These are phyloP conservation scores for Carpinus viminea DNA, from an alignment of 306 rosid species.

Conservation along the genomic window DNA sequence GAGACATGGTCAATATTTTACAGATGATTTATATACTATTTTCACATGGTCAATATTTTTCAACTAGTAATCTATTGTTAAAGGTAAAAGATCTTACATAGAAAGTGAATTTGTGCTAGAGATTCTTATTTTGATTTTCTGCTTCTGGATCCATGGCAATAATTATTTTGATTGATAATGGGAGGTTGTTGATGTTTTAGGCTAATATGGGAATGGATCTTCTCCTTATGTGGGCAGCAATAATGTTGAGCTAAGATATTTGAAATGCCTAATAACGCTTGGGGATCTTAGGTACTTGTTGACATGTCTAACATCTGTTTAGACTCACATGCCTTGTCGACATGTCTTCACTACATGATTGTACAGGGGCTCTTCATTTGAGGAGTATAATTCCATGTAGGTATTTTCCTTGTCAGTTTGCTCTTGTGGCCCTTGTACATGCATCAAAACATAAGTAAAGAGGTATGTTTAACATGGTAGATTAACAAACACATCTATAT, in stretches of 20 bases:
- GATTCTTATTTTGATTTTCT: slow-evolving; percentile 3
- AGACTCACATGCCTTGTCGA: not conserved
- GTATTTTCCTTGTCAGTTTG: not conserved
- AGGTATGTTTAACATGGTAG: not conserved
- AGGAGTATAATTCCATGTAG: not conserved
- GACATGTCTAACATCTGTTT: not conserved
- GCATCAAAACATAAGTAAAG: not conserved
- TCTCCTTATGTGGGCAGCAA: not conserved
- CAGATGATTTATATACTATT: not conserved
- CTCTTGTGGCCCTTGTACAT: not conserved
- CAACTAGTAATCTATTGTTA: slow-evolving; percentile 2
- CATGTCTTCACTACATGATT: not conserved
- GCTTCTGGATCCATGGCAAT: not conserved
- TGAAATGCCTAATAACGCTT: not conserved
- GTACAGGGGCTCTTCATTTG: not conserved
- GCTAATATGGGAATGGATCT: not conserved
- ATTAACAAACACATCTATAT: not conserved
- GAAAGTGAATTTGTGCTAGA: not conserved
- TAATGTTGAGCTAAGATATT: not conserved
- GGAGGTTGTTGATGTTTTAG: not conserved
- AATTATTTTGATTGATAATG: not conserved
- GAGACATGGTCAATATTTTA: not conserved
- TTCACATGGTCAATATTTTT: not conserved
- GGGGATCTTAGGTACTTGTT: not conserved
- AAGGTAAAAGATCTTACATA: slow-evolving; percentile 43